These are phyloP conservation scores for Aspergillus olivimuriae DNA, from an alignment of 495 filamentous ascomycete species.

Conservation along the genomic window DNA sequence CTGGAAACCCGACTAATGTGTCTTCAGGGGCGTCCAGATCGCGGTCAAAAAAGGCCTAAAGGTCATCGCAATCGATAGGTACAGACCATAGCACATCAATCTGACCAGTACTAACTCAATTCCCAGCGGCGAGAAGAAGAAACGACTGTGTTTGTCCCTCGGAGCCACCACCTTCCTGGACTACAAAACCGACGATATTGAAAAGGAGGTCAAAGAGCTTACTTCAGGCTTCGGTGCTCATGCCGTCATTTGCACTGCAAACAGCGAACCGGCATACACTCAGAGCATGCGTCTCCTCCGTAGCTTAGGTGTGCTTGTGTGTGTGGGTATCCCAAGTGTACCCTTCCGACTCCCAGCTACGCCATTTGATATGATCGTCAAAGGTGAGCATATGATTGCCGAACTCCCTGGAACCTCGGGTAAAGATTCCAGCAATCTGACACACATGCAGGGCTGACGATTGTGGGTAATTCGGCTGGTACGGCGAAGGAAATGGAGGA, in stretches of 20 bases:
- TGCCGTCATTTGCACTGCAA: constrained; percentile 40
- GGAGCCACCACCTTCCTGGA: constrained; percentile 36
- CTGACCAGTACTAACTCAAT: background rate
- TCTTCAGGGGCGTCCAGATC: constrained; percentile 36
- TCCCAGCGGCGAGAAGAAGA: constrained; percentile 33
- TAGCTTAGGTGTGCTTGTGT: constrained; percentile 35
- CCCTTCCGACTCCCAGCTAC: constrained; percentile 32
- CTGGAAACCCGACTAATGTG: background rate
- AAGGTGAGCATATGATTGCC: constrained; percentile 14
- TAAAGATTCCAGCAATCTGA: too few species aligned
- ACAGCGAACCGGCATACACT: constrained; percentile 31
- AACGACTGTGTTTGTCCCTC: constrained; percentile 32
- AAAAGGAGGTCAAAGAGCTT: constrained; percentile 22
- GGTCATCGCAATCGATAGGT: constrained; percentile 42
- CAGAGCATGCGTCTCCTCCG: constrained; percentile 37
- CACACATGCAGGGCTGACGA: constrained; percentile 25
- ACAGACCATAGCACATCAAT: background rate
- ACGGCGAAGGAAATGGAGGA: constrained; percentile 36
- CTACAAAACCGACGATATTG: constrained; percentile 33
- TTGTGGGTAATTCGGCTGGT: constrained; percentile 37
- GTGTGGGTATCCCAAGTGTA: constrained; percentile 36
- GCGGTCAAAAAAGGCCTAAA: constrained; percentile 33
- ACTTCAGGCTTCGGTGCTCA: constrained; percentile 36
- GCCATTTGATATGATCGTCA: constrained; percentile 41
- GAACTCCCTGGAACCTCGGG: background rate